phyloP scores from a whole-genome alignment of 75 land plant species.

The Sequoia sempervirens region DNA sequence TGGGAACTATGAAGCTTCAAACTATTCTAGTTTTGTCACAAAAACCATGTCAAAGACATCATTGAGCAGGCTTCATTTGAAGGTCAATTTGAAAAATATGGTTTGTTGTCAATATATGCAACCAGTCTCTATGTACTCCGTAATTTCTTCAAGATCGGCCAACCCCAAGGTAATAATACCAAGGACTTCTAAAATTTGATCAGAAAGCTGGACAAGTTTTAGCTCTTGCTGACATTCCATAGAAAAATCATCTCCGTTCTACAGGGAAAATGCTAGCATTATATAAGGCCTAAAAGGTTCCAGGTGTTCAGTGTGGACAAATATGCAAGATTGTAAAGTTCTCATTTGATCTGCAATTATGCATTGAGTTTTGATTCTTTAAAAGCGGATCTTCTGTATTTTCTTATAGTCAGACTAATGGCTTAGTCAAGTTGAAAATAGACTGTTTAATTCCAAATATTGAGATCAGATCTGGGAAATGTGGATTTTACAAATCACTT shows the following conservation, averaged over 20 bases:
- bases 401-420: background rate
- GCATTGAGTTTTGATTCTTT: background rate
- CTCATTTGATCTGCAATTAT: no score
- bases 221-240: background rate
- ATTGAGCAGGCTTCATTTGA: no score
- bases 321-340: no score
- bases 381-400: background rate
- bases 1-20: background rate
- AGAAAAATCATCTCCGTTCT: background rate
- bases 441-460: background rate
- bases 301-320: no score
- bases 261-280: background rate
- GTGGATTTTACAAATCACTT: background rate
- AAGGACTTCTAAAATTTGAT: no score
- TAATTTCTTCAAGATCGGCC: background rate
- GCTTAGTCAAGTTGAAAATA: background rate
- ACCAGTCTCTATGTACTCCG: background rate
- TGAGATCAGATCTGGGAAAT: background rate
- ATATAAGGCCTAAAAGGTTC: background rate
- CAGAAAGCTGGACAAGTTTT: no score
- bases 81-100: background rate
- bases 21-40: background rate
- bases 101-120: background rate
- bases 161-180: no score
- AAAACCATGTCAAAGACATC: background rate